A percentile compares a stretch with the other conserved stretches of the same genome.
Conservation (phyloP, 2,329 filamentous ascomycete species). For the Emergomyces orientalis region DNA sequence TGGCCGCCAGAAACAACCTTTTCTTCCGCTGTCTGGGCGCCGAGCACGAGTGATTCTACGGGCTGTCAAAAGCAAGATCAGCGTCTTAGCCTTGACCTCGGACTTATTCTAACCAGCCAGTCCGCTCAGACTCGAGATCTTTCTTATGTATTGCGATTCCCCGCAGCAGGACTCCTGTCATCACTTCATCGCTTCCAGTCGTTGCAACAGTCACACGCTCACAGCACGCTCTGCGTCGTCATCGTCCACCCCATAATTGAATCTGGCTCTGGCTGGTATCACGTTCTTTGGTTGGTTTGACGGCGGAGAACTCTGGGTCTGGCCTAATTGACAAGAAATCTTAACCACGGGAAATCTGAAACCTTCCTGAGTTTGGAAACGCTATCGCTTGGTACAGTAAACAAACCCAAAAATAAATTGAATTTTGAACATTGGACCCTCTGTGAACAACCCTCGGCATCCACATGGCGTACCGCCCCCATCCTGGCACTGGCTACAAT, state of each 20-base stretch:
- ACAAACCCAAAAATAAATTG: neutral
- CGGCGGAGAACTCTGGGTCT: neutral
- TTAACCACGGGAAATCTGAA: constrained; percentile 1
- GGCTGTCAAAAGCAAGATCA: neutral
- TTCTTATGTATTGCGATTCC: neutral
- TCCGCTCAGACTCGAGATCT: no score
- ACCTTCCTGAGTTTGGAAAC: neutral
- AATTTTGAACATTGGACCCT: no score
- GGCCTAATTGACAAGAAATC: neutral
- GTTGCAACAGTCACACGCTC: neutral
- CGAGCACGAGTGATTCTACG: neutral
- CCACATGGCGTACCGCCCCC: constrained; percentile 2
- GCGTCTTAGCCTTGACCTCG: neutral
- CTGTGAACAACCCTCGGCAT: neutral
- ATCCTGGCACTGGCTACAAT: constrained; percentile 1
- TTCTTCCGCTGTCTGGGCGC: neutral
- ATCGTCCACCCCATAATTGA: neutral
- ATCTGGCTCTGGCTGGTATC: neutral
- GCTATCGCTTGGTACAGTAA: neutral
- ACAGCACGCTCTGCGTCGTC: neutral
- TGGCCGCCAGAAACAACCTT: neutral
- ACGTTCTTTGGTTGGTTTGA: neutral
- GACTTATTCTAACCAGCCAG: neutral
- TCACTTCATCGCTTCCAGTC: neutral
- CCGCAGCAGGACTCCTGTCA: neutral